Evolutionary conservation across 202 grass and related monocot species (phyloP).

Genomic region (Dendrocalamus latiflorus): DNA sequence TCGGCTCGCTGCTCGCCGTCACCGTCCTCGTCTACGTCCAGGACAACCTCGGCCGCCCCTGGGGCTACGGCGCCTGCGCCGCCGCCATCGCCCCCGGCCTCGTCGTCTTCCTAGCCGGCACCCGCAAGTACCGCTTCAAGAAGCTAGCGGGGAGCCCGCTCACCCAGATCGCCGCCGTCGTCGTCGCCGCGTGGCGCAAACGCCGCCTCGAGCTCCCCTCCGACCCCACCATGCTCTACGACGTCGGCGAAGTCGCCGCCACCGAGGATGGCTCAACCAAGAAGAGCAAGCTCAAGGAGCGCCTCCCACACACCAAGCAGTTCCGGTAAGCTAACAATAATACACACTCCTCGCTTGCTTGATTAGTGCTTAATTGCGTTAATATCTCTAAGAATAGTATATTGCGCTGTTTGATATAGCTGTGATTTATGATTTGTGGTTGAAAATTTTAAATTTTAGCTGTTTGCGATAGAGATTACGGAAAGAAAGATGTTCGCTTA

Average conservation of each 20-base stretch:
- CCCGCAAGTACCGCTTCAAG: conserved; percentile 72
- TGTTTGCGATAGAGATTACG: too few relatives aligned
- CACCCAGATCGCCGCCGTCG: conserved; percentile 65
- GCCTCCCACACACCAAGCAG: conserved; percentile 72
- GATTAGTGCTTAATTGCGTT: background rate
- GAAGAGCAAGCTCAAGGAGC: conserved; percentile 72
- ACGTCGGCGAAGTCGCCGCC: conserved; percentile 25
- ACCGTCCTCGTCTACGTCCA: conserved; percentile 87
- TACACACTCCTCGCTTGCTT: background rate
- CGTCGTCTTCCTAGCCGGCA: conserved; percentile 61
- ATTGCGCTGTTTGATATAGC: too few relatives aligned
- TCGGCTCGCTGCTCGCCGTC: conserved; percentile 75
- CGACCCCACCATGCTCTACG: conserved; percentile 50
- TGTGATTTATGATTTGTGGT: too few relatives aligned
- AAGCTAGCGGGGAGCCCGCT: conserved; percentile 72
- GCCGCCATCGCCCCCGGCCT: conserved; percentile 44
- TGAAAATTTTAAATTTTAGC: too few relatives aligned
- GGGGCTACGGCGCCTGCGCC: conserved; percentile 65
- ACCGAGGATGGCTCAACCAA: conserved; percentile 10
- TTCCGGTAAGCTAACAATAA: conserved; percentile 43
- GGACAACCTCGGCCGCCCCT: conserved; percentile 60
- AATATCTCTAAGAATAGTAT: background rate
- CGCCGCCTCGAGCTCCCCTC: conserved; percentile 36
- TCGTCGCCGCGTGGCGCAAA: conserved; percentile 62
- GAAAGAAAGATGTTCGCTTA: too few relatives aligned